A percentile compares a stretch with the other conserved stretches of the same genome.
Evolutionary conservation across 352 stramenopile genomes (phyloP).

Genomic region (Thalassiosira mediterranea): DNA sequence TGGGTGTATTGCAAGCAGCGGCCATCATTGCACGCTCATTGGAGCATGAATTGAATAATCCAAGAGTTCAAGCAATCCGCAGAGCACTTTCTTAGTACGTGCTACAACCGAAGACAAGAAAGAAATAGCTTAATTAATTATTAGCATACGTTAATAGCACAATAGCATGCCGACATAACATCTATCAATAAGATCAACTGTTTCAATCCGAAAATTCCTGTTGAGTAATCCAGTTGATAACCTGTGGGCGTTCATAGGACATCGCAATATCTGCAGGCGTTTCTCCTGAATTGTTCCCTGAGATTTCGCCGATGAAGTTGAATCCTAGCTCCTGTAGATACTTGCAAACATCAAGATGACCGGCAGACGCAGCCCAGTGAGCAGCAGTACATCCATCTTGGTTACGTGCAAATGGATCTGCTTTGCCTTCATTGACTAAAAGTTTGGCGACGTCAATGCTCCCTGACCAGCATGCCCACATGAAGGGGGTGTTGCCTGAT

Average conservation of each 20-base stretch:
- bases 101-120: no score
- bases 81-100: neutral
- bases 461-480: constrained; percentile 76
- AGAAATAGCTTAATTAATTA: no score
- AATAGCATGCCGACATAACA: no score
- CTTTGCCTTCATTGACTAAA: constrained; percentile 55
- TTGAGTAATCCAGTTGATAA: constrained; percentile 69
- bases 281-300: constrained; percentile 62
- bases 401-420: constrained; percentile 54
- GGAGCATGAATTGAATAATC: neutral
- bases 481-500: constrained; percentile 71
- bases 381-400: constrained; percentile 70
- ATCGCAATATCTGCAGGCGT: constrained; percentile 67
- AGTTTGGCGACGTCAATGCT: constrained; percentile 70
- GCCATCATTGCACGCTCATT: constrained; percentile 19
- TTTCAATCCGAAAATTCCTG: no score
- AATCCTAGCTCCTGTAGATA: constrained; percentile 56
- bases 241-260: constrained; percentile 60
- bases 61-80: neutral
- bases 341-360: constrained; percentile 65
- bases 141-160: no score
- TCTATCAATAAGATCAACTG: no score
- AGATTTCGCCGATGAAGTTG: constrained; percentile 39
- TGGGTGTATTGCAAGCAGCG: constrained; percentile 45
- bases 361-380: constrained; percentile 64